Evolutionary conservation across 768 basidiomycete genomes (phyloP).

Genomic region (Calocera cornea): DNA sequence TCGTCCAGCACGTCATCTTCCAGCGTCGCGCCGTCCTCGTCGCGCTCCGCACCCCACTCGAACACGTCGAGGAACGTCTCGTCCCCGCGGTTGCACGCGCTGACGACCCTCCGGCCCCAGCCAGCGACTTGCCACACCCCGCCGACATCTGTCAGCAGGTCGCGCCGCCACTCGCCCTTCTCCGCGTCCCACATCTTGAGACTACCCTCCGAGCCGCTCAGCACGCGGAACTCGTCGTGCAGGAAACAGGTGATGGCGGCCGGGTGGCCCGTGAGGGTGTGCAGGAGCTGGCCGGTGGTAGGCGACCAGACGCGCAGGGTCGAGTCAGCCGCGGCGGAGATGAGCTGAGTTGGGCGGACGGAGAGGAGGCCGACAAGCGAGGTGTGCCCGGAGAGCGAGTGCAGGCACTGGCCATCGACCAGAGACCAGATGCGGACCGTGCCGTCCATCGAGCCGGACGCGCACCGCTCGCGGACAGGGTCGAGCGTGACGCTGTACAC

Average conservation of each 20-base stretch:
- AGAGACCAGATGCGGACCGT: slow-evolving; percentile 93
- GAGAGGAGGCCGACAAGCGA: slow-evolving; percentile 90
- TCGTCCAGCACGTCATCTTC: slow-evolving; percentile 25
- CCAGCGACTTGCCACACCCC: slow-evolving; percentile 98
- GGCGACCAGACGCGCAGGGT: slow-evolving; percentile 93
- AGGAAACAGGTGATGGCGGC: slow-evolving; percentile 99
- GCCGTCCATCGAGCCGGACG: slow-evolving; percentile 96
- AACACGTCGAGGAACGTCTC: slow-evolving; percentile 74
- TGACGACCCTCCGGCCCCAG: slow-evolving; percentile 86
- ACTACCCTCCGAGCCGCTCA: slow-evolving; percentile 89
- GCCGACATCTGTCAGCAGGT: slow-evolving; percentile 78
- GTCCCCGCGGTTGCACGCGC: slow-evolving; percentile 73
- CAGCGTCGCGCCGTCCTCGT: slow-evolving; percentile 25
- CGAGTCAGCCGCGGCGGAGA: slow-evolving; percentile 93
- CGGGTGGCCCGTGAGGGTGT: slow-evolving; percentile 77
- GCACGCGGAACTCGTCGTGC: slow-evolving; percentile 93
- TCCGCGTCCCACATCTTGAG: slow-evolving; percentile 96
- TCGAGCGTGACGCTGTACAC: slow-evolving; percentile 95
- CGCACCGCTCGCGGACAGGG: slow-evolving; percentile 70
- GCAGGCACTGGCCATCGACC: slow-evolving; percentile 61
- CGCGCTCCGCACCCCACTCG: slow-evolving; percentile 52
- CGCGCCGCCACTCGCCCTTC: slow-evolving; percentile 73
- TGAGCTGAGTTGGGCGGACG: slow-evolving; percentile 75
- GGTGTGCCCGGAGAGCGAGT: slow-evolving; percentile 78
- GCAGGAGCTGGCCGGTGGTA: slow-evolving; percentile 59